Evolutionary conservation across 805 yeast genomes (phyloP).

Genomic region (Phaffomyces opuntiae): DNA sequence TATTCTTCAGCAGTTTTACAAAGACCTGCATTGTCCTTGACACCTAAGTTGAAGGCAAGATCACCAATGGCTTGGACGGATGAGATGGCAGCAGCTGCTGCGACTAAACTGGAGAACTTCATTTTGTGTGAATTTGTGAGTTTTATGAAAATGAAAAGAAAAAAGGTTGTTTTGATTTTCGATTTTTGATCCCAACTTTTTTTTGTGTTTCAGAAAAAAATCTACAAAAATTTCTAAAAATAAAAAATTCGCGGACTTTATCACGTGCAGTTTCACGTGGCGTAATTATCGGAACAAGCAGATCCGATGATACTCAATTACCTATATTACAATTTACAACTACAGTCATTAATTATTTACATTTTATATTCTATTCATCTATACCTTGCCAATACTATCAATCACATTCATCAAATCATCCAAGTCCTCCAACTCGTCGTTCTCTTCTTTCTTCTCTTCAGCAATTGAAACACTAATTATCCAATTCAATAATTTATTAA

Average conservation of each 20-base stretch:
- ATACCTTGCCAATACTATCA: slow-evolving; percentile 32
- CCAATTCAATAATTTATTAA: slow-evolving; percentile 29
- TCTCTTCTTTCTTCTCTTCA: slow-evolving; percentile 1
- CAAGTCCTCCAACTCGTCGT: slow-evolving; percentile 15
- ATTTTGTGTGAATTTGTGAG: slow-evolving; percentile 2
- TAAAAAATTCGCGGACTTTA: too few species aligned
- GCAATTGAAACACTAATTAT: slow-evolving; percentile 10
- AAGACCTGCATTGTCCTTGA: slow-evolving; percentile 60
- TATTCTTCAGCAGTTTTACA: slow-evolving; percentile 75
- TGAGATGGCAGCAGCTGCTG: slow-evolving; percentile 39
- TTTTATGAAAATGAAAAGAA: too few species aligned
- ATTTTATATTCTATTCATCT: not conserved
- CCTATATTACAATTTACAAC: too few species aligned
- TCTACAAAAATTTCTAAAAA: too few species aligned
- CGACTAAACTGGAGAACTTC: slow-evolving; percentile 18
- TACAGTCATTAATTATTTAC: not conserved
- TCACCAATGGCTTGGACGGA: slow-evolving; percentile 55
- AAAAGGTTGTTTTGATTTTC: too few species aligned
- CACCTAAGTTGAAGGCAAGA: slow-evolving; percentile 85
- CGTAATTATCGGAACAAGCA: too few species aligned
- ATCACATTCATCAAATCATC: slow-evolving; percentile 32
- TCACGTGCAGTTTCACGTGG: too few species aligned
- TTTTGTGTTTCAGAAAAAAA: too few species aligned
- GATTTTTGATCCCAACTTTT: too few species aligned
- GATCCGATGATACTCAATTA: too few species aligned